Conservation (phyloP, 805 yeast species). For the Candida dajiaensis region DNA sequence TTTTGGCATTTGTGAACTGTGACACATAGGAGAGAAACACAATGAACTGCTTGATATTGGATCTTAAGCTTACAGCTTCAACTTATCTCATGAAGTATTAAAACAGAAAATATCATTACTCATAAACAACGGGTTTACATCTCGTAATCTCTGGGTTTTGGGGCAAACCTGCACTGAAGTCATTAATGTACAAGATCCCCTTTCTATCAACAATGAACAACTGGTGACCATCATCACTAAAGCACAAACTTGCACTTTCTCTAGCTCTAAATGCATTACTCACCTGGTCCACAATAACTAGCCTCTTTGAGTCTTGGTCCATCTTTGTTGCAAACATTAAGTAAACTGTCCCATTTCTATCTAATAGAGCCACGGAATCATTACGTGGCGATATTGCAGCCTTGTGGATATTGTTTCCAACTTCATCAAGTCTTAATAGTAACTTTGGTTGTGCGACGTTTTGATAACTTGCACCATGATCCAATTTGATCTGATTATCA, state of each 20-base stretch:
- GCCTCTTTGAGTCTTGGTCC: conserved; percentile 45
- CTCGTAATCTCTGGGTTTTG: conserved; percentile 9
- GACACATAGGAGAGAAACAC: not conserved
- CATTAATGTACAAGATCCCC: conserved; percentile 73
- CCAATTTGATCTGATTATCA: conserved; percentile 45
- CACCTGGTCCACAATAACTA: conserved; percentile 63
- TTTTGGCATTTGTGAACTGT: too few relatives aligned
- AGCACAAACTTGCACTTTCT: conserved; percentile 75
- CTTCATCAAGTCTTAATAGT: conserved; percentile 62
- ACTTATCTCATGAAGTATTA: too few relatives aligned
- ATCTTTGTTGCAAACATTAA: conserved; percentile 59
- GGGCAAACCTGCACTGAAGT: conserved; percentile 83
- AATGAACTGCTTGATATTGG: too few relatives aligned
- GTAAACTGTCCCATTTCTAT: conserved; percentile 70
- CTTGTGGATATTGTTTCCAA: conserved; percentile 74
- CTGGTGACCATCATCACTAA: conserved; percentile 77
- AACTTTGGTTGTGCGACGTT: conserved; percentile 55
- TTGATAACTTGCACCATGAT: conserved; percentile 15
- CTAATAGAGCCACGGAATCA: conserved; percentile 77
- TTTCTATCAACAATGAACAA: conserved; percentile 74
- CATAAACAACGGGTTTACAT: conserved; percentile 3
- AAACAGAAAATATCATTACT: not conserved
- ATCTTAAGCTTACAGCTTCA: too few relatives aligned
- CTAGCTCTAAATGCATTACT: conserved; percentile 64
- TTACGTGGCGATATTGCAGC: conserved; percentile 79